Percentiles rank a stretch among this genome's conserved stretches.
Conservation (phyloP, 1,284 basidiomycete genomes). For the Pterulicium gracile region DNA sequence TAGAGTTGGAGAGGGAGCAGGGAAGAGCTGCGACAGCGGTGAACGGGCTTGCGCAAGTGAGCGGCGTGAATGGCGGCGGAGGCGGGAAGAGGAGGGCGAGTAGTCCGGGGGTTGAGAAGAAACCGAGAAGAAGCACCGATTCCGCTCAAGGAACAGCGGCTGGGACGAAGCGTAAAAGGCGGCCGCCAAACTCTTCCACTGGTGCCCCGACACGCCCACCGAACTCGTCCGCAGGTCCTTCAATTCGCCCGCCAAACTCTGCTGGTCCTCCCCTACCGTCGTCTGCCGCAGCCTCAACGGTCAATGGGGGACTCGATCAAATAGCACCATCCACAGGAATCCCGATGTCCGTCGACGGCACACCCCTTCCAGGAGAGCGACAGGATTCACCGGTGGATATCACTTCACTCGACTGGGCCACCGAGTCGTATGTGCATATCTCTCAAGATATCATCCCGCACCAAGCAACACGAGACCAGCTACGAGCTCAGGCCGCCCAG, state of each 20-base stretch:
- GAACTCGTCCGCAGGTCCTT: too few relatives aligned
- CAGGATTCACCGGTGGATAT: constrained; percentile 16
- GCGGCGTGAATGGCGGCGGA: constrained; percentile 10
- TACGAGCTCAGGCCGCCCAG: constrained; percentile 46
- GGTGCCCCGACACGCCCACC: too few relatives aligned
- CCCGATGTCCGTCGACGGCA: constrained; percentile 14
- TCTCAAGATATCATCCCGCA: constrained; percentile 40
- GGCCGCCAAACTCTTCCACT: too few relatives aligned
- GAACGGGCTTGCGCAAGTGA: background rate
- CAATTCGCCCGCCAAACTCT: too few relatives aligned
- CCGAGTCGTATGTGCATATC: constrained; percentile 32
- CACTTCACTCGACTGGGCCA: constrained; percentile 35
- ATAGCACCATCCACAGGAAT: too few relatives aligned
- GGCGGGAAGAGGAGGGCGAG: constrained; percentile 17
- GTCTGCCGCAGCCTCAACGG: constrained; percentile 21
- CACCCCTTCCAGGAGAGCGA: constrained; percentile 29
- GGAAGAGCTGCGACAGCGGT: background rate
- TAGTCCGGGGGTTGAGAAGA: constrained; percentile 38
- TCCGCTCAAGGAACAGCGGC: constrained; percentile 24
- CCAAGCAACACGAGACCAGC: constrained; percentile 36
- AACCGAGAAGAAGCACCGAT: constrained; percentile 28
- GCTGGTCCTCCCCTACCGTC: too few relatives aligned
- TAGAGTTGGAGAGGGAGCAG: constrained; percentile 14
- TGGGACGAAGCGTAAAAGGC: constrained; percentile 29
- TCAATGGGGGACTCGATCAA: too few relatives aligned